phyloP scores from a whole-genome alignment of 2,329 filamentous ascomycete species.

The Epicoccum nigrum region DNA sequence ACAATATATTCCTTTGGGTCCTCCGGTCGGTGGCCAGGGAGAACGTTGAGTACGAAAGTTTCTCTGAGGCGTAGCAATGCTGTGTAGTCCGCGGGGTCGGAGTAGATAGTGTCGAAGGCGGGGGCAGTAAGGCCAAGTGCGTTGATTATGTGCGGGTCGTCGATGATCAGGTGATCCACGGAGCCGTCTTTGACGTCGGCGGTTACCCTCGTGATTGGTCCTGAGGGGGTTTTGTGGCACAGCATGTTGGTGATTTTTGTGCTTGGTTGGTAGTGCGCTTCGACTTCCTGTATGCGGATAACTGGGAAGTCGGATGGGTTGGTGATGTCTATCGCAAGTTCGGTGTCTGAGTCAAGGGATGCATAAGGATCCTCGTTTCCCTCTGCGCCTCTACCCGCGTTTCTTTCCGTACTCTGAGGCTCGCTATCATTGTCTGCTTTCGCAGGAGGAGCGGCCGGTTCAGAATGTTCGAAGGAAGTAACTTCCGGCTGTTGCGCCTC shows the following conservation, averaged over 20 bases:
- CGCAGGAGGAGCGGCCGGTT: background rate
- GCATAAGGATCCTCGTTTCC: background rate
- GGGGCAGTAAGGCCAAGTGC: conserved; percentile 18
- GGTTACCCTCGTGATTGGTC: conserved; percentile 16
- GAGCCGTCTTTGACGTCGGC: conserved; percentile 22
- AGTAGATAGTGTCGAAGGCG: background rate
- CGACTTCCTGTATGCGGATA: conserved; percentile 19
- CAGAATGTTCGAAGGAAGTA: background rate
- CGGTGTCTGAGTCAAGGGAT: background rate
- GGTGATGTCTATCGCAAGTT: conserved; percentile 10
- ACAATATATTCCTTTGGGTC: conserved; percentile 13
- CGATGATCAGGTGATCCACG: conserved; percentile 23
- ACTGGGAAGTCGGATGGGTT: conserved; percentile 21
- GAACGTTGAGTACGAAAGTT: conserved; percentile 17
- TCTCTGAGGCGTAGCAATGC: conserved; percentile 10
- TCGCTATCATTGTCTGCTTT: too few relatives aligned
- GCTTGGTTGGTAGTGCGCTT: conserved; percentile 18
- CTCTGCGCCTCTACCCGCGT: too few relatives aligned
- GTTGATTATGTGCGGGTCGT: conserved; percentile 13
- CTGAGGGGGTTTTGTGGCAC: conserved; percentile 3
- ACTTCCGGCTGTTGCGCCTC: background rate
- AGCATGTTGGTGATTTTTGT: conserved; percentile 17
- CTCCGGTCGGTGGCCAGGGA: conserved; percentile 1
- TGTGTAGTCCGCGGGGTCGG: background rate
- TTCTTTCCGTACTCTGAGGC: too few relatives aligned